Evolutionary conservation across 2,329 filamentous ascomycete species (phyloP), one percentile per base, ranked within the genome.

Genomic region (Colletotrichum phormii): DNA sequence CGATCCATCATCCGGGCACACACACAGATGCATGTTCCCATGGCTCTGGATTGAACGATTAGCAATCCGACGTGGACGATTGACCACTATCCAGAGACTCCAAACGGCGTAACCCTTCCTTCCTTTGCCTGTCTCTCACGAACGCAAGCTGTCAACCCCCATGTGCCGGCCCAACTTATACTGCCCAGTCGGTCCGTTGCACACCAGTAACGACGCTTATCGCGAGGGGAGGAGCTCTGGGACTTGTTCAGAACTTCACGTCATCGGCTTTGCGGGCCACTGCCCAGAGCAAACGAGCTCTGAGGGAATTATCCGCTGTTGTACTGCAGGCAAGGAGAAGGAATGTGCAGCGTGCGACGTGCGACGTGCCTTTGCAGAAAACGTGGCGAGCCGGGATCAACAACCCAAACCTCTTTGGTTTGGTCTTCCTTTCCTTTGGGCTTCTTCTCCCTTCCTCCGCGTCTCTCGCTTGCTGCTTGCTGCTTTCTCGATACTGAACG

Each of bases 341-440:
- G 11, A 59, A 31, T n/a, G 18, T 59, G 26, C 53, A 24, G 53
- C 26, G 29, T 49, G 53, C 53, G 53, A 9, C 13, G 12, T 59
- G 57, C 46, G 33, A 37, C 33, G 12, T n/a, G 31, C 15, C 29
- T 49, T 18, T 68, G 26, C 53, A 70, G 53, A 64, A 72, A 69
- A 72, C 70, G 70, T 72, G 70, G 70, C 70, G 33, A 64, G 24
- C 70, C 49, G n/a, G 70, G 70, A 64, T 70, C 49, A 51, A 13
- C 46, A 57, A 33, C 11, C 55, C 42, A 60, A 59, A 51, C 18
- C 13, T 55, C 26, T 37, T n/a, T 51, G 13, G 42, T 64, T n/a
- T 57, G 51, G 35, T 33, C 24, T 42, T 33, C 15, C 42, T 33
- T 33, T 46, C 31, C 2, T n/a, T 6, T 37, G 35, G 49, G 18